Percentiles rank a stretch among this genome's conserved stretches.
Evolutionary conservation across 1,284 basidiomycete species (phyloP).

Genomic region (Ustilago esculenta): DNA sequence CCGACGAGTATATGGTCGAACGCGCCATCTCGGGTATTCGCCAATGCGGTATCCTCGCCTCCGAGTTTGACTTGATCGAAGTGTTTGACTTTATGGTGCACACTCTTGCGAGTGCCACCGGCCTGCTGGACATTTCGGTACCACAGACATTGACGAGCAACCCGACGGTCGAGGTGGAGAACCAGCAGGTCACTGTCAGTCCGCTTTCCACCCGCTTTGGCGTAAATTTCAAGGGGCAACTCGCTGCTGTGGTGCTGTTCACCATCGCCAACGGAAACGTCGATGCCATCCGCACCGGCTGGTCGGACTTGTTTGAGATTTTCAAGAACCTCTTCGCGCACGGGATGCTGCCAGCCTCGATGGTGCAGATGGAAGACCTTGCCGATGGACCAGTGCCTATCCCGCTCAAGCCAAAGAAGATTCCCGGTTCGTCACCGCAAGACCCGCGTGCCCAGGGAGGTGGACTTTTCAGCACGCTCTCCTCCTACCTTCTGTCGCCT

Average conservation of each 20-base stretch:
- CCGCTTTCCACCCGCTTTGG: constrained; percentile 92
- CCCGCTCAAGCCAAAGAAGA: constrained; percentile 56
- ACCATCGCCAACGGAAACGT: constrained; percentile 97
- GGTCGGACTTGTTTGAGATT: constrained; percentile 93
- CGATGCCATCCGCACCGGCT: constrained; percentile 91
- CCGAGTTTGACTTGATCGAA: constrained; percentile 86
- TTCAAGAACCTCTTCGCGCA: constrained; percentile 95
- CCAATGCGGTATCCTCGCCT: constrained; percentile 92
- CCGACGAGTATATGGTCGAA: constrained; percentile 96
- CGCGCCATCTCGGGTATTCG: constrained; percentile 92
- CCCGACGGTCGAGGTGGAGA: constrained; percentile 91
- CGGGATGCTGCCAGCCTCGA: constrained; percentile 79
- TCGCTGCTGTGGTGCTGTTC: constrained; percentile 96
- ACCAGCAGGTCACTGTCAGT: constrained; percentile 86
- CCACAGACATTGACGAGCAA: constrained; percentile 74
- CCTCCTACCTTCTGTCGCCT: constrained; percentile 95
- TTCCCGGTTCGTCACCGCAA: constrained; percentile 87
- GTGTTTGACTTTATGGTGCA: constrained; percentile 96
- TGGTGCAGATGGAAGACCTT: constrained; percentile 98
- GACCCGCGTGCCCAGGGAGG: constrained; percentile 80
- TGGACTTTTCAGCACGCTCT: constrained; percentile 90
- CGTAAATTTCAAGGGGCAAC: constrained; percentile 91
- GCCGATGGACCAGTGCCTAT: constrained; percentile 39
- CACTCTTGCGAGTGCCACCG: constrained; percentile 72
- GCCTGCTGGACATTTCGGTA: constrained; percentile 50